Evolutionary conservation across 352 stramenopile genomes (phyloP).

Genomic region (Globisporangium acanthophoron): DNA sequence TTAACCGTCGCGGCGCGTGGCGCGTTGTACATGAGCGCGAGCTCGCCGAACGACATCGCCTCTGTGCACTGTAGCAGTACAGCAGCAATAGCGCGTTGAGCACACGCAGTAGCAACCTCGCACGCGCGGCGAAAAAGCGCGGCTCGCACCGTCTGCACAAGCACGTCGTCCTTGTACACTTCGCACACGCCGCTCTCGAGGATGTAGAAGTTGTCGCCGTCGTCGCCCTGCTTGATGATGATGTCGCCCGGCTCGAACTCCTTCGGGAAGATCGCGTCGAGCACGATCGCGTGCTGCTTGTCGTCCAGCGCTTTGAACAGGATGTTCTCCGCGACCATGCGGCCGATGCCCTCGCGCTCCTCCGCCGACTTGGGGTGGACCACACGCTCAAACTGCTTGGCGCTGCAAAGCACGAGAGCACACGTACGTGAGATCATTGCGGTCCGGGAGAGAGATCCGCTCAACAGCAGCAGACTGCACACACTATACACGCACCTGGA

Average conservation of each 20-base stretch:
- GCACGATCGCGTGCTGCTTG: constrained; percentile 82
- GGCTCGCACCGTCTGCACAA: constrained; percentile 67
- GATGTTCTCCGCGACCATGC: constrained; percentile 87
- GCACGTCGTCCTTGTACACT: constrained; percentile 84
- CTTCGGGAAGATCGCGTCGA: constrained; percentile 85
- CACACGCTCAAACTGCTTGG: constrained; percentile 76
- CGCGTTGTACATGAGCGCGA: constrained; percentile 97
- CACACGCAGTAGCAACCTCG: neutral
- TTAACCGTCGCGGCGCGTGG: constrained; percentile 94
- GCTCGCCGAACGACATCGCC: constrained; percentile 93
- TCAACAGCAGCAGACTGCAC: too few species aligned
- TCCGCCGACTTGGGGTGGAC: constrained; percentile 81
- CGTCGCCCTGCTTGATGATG: constrained; percentile 89
- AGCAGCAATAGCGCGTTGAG: neutral
- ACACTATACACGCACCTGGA: constrained; percentile 34
- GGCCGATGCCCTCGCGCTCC: constrained; percentile 66
- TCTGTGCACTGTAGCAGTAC: constrained; percentile 51
- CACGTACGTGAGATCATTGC: neutral
- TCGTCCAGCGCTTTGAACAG: constrained; percentile 88
- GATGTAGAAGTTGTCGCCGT: constrained; percentile 95
- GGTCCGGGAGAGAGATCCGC: too few species aligned
- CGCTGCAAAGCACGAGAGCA: constrained; percentile 23
- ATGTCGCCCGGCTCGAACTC: constrained; percentile 70
- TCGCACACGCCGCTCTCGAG: constrained; percentile 90
- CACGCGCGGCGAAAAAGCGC: neutral